Evolutionary conservation across 1,284 basidiomycete genomes (phyloP), one percentile per base, ranked within the genome.

Genomic region (Lentinula novae-zelandiae): DNA sequence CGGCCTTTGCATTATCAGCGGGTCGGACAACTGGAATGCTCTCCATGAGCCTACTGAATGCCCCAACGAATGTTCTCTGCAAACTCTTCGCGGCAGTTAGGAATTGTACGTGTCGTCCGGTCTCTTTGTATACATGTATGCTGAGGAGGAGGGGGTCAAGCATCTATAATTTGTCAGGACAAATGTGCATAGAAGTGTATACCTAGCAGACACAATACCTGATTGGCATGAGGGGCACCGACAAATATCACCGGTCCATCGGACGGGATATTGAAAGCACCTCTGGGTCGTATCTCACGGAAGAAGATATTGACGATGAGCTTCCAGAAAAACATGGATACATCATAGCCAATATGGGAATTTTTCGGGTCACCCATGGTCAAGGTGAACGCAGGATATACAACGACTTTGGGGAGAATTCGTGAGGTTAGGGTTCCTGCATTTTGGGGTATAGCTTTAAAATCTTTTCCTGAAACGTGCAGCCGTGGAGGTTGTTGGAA

Each of bases 191-290:
- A 38, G 53, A 7, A 39, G 3, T 52, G 61, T 22, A 40, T 62
- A 62, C 44, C 44, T 53, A 27, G 3, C 27, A 27, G 27, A 27
- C 3, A 38, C 8, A 73, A 73, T 69, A 89, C 93, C 78, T 96
- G 95, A 74, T 99, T 99, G 71, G 93, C 90, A 76, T 99, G 97
- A 15, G 97, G 97, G 13, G 95, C 97, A 53, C 85, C 95, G 56
- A 97, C 96, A 76, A 99, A 98, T 70, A 99, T 95, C 66, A 98
- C 86, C 7, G 97, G 93, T 0, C 95, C 97, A 64, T 93, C 84
- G 63, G 82, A 82, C 39, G 97, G 97, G 57, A 99, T 95, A 70
- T 98, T 92, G 83, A 92, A 98, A 48, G 96, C 91, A 56, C 97
- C 95, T 73, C 97, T 83, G 1, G 95, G 93, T 65, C 96, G 84